Conservation (phyloP, 495 filamentous ascomycete genomes). For the Melanomma pulvis-pyrius region DNA sequence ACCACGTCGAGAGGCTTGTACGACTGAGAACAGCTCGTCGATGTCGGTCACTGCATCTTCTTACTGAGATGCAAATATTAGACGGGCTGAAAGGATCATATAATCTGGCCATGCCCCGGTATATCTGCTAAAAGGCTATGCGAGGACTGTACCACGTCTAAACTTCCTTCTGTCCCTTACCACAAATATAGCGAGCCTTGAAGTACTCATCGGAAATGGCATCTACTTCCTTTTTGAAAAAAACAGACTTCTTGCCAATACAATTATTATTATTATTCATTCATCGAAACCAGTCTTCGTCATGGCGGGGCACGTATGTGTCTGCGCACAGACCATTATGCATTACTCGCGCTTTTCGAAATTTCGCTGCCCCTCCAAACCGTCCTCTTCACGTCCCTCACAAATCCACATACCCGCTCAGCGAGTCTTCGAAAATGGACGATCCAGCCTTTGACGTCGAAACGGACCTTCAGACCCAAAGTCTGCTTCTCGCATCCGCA, state of each 20-base stretch:
- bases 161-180: too few relatives aligned
- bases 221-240: too few relatives aligned
- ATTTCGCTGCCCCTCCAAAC: neutral
- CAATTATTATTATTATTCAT: too few relatives aligned
- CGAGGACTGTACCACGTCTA: too few relatives aligned
- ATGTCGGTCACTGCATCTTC: neutral
- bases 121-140: too few relatives aligned
- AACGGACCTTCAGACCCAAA: constrained; percentile 40
- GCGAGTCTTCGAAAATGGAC: constrained; percentile 20
- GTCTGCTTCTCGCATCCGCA: constrained; percentile 76
- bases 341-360: neutral
- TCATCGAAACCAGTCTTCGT: too few relatives aligned
- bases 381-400: neutral
- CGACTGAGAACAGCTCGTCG: neutral
- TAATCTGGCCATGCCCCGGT: too few relatives aligned
- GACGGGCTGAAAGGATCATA: too few relatives aligned
- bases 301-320: neutral
- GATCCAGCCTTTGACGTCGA: constrained; percentile 29
- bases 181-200: too few relatives aligned
- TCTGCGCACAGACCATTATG: neutral
- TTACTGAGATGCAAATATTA: too few relatives aligned
- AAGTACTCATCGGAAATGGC: too few relatives aligned
- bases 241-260: too few relatives aligned
- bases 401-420: neutral
- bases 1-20: neutral